Conservation (phyloP, 768 basidiomycete species). For the Galerina sulciceps region DNA sequence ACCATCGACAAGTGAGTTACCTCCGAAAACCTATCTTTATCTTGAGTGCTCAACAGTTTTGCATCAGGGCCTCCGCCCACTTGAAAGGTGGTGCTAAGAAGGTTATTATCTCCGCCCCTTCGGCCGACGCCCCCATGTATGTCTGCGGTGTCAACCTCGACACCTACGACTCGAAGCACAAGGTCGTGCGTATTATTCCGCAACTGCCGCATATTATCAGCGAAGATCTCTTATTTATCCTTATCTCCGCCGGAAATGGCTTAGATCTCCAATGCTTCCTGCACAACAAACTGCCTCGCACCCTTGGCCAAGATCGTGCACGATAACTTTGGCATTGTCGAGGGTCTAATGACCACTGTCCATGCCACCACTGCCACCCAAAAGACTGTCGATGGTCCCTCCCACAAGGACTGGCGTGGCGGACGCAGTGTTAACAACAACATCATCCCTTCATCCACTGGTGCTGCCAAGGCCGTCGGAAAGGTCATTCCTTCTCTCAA, state of each 20-base stretch:
- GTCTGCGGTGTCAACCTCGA: constrained; percentile 97
- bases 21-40: neutral
- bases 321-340: constrained; percentile 95
- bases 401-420: constrained; percentile 96
- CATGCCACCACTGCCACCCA: constrained; percentile 96
- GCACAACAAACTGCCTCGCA: constrained; percentile 99
- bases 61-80: constrained; percentile 79
- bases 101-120: constrained; percentile 99
- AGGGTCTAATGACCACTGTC: constrained; percentile 99
- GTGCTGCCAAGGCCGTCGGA: constrained; percentile 98
- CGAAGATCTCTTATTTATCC: neutral
- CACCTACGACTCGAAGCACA: constrained; percentile 84
- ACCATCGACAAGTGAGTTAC: constrained; percentile 81
- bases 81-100: constrained; percentile 99
- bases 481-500: constrained; percentile 97
- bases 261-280: constrained; percentile 96
- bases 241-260: constrained; percentile 11
- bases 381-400: constrained; percentile 94
- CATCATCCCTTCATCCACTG: constrained; percentile 99
- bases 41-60: constrained; percentile 14
- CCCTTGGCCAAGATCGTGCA: constrained; percentile 97
- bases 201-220: neutral
- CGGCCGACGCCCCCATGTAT: constrained; percentile 95
- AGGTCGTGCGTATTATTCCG: constrained; percentile 61
- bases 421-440: constrained; percentile 96